phyloP scores from a whole-genome alignment of 768 basidiomycete species.

The Leccinum rimulosum region DNA sequence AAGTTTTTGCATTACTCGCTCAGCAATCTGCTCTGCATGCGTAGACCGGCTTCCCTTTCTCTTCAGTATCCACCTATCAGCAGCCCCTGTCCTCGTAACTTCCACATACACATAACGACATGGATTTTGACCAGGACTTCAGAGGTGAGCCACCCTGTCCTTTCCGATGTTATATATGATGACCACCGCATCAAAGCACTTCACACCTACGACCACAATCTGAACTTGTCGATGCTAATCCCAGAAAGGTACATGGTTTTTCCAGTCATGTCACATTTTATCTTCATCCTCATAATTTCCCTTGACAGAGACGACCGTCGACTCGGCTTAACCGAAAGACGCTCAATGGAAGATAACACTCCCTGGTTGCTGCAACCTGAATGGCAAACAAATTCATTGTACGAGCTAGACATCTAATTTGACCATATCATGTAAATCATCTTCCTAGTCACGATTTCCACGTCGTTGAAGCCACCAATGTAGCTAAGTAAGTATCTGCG shows the following conservation, averaged over 20 bases:
- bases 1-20: neutral
- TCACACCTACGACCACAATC: neutral
- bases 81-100: neutral
- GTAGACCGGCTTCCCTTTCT: neutral
- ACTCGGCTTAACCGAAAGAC: neutral
- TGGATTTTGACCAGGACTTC: neutral
- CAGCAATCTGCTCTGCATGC: no score
- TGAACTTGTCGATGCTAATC: neutral
- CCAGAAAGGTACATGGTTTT: neutral
- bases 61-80: neutral
- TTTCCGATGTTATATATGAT: neutral
- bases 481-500: neutral
- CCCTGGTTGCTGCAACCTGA: neutral
- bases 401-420: neutral
- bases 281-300: neutral
- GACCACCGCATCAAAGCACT: neutral
- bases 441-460: neutral
- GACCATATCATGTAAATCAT: neutral
- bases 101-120: neutral
- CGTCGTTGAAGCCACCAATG: neutral
- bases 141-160: neutral
- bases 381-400: neutral
- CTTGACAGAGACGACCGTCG: neutral
- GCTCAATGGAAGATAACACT: neutral
- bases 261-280: neutral